These are phyloP conservation scores for Lodderomyces margitis DNA, from an alignment of 1,139 yeast species.

Conservation along the genomic window DNA sequence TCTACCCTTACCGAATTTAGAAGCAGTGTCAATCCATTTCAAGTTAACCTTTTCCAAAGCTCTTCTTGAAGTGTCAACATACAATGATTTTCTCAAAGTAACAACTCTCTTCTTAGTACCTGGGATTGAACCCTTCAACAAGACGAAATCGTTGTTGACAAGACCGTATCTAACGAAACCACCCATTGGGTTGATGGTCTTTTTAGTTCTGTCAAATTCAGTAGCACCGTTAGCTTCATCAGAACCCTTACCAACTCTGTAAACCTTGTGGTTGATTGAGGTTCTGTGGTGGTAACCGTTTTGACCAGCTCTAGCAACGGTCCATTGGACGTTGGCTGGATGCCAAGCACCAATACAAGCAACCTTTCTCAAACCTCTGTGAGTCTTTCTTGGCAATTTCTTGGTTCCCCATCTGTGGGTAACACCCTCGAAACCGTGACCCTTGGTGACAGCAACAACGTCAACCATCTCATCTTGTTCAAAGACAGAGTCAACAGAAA, in stretches of 20 bases:
- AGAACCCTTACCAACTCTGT: conserved; percentile 97
- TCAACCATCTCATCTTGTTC: conserved; percentile 99
- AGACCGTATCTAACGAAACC: conserved; percentile 99
- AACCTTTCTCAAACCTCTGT: conserved; percentile 99
- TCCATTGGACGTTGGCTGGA: conserved; percentile 99
- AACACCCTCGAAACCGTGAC: conserved; percentile 99
- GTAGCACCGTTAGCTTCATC: conserved; percentile 96
- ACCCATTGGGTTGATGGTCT: conserved; percentile 99
- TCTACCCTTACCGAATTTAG: conserved; percentile 99
- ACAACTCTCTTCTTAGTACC: conserved; percentile 99
- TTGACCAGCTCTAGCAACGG: conserved; percentile 99
- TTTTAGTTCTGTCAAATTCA: conserved; percentile 98
- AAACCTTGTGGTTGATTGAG: conserved; percentile 99
- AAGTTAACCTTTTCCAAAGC: conserved; percentile 95
- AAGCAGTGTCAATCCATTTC: conserved; percentile 99
- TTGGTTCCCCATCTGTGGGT: conserved; percentile 99
- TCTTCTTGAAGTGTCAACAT: conserved; percentile 97
- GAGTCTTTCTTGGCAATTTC: conserved; percentile 99
- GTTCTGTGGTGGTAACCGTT: conserved; percentile 99
- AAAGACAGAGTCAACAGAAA: conserved; percentile 90
- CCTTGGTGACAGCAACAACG: conserved; percentile 99
- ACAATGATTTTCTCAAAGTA: conserved; percentile 97
- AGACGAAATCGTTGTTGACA: conserved; percentile 95
- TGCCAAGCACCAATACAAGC: conserved; percentile 99
- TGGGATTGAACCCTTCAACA: conserved; percentile 98